Percentiles rank a stretch among this genome's conserved stretches.
phyloP scores from a whole-genome alignment of 768 basidiomycete species.

The Butyriboletus loyo region DNA sequence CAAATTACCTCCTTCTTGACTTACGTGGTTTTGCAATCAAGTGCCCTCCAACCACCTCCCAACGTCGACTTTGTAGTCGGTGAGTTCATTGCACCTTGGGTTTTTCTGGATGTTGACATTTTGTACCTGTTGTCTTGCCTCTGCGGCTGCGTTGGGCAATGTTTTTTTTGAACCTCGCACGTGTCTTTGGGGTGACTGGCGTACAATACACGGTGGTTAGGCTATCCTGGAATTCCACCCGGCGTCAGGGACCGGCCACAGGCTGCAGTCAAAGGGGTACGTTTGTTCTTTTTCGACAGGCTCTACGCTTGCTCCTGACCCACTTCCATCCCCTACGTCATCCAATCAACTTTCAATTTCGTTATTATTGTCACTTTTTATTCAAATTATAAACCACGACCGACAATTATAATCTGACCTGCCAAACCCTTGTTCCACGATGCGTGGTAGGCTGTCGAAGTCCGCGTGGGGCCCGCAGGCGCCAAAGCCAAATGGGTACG shows the following conservation, averaged over 20 bases:
- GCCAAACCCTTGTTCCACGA: background rate
- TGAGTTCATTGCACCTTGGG: constrained; percentile 29
- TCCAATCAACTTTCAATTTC: constrained; percentile 4
- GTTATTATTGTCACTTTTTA: background rate
- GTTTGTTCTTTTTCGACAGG: constrained; percentile 31
- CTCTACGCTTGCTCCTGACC: constrained; percentile 1
- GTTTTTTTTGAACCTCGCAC: background rate
- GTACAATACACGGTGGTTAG: constrained; percentile 35
- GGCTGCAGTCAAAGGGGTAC: constrained; percentile 81
- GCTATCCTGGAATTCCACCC: constrained; percentile 89
- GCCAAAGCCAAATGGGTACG: constrained; percentile 92
- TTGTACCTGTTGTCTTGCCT: background rate
- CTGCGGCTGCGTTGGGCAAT: background rate
- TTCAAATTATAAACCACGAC: constrained; percentile 8
- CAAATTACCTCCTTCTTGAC: background rate
- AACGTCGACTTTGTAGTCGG: constrained; percentile 89
- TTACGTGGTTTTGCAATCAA: constrained; percentile 29
- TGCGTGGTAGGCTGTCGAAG: constrained; percentile 70
- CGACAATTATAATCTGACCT: background rate
- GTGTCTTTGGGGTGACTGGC: constrained; percentile 1
- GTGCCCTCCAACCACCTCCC: constrained; percentile 81
- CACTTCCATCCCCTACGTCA: background rate
- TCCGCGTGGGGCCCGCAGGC: constrained; percentile 69
- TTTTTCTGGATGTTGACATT: background rate
- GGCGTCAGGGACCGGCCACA: constrained; percentile 70